Conservation (phyloP, 106 monocot genomes). For the Allium sativum region DNA sequence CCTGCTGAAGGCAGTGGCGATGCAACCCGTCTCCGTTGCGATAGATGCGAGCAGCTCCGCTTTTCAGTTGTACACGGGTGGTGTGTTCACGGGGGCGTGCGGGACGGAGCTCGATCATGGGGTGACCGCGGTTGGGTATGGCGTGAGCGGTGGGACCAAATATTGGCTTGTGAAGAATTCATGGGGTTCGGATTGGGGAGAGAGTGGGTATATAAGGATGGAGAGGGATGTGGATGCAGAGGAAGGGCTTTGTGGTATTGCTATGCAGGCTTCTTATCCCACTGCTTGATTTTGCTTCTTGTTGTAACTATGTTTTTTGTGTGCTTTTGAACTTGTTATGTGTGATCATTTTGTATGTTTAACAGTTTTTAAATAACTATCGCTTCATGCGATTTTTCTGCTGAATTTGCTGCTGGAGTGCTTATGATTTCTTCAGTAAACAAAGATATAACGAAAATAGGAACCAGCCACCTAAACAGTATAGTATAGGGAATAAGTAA, state of each 20-base stretch:
- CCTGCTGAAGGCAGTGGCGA: slow-evolving; percentile 6
- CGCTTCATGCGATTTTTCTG: no score
- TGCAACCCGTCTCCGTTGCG: slow-evolving; percentile 4
- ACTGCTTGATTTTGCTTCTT: not conserved
- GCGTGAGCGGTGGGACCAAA: not conserved
- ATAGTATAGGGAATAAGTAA: no score
- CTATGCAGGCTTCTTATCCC: slow-evolving; percentile 7
- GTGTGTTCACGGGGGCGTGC: slow-evolving; percentile 3
- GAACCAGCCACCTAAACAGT: no score
- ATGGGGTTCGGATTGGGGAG: slow-evolving; percentile 1
- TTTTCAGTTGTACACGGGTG: slow-evolving; percentile 12
- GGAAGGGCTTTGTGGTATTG: slow-evolving; percentile 4
- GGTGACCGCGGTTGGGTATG: slow-evolving; percentile 9
- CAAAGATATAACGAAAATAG: no score
- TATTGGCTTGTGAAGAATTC: slow-evolving; percentile 4
- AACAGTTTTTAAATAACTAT: no score
- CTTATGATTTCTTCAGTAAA: no score
- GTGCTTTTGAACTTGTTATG: no score
- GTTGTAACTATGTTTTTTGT: no score
- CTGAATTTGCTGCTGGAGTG: no score
- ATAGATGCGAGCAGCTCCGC: not conserved
- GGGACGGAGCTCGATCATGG: slow-evolving; percentile 8
- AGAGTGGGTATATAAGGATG: slow-evolving; percentile 4
- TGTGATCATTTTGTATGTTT: no score
- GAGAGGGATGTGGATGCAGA: not conserved